These are phyloP conservation scores for Geranium brycei DNA, from an alignment of 345 rosid genomes.

Conservation along the genomic window DNA sequence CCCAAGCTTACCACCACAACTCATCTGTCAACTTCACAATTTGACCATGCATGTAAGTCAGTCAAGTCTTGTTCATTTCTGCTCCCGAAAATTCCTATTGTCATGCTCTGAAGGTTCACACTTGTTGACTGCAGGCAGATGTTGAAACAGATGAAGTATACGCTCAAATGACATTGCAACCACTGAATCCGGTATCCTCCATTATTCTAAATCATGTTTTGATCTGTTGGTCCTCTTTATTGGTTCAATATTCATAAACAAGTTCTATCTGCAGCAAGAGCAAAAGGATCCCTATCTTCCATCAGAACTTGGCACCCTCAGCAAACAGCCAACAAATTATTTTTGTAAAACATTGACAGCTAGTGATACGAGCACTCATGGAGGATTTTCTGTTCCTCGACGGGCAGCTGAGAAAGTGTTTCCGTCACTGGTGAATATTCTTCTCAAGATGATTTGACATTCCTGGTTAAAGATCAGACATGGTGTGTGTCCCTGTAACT, in stretches of 20 bases:
- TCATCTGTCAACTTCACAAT: constrained; percentile 93
- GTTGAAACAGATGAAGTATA: constrained; percentile 6
- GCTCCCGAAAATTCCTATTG: background rate
- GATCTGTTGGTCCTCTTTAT: background rate
- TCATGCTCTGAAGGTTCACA: background rate
- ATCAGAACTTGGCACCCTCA: constrained; percentile 2
- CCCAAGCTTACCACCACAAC: constrained; percentile 93
- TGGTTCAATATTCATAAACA: background rate
- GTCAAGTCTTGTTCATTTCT: background rate
- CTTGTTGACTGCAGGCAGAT: background rate
- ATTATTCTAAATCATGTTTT: background rate
- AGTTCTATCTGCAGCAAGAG: constrained; percentile 2
- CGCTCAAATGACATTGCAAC: constrained; percentile 5
- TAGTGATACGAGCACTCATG: constrained; percentile 15
- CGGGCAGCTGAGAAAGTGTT: constrained; percentile 20
- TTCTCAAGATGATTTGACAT: background rate
- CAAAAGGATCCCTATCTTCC: constrained; percentile 7
- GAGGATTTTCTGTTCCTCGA: constrained; percentile 21
- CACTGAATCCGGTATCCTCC: constrained; percentile 1
- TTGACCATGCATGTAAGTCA: constrained; percentile 72
- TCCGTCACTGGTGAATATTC: constrained; percentile 12
- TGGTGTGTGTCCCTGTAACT: background rate
- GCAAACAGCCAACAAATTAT: constrained; percentile 7
- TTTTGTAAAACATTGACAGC: constrained; percentile 6
- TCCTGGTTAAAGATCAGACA: background rate